phyloP scores from a whole-genome alignment of 2,329 filamentous ascomycete species.

The Neocucurbitaria cava region DNA sequence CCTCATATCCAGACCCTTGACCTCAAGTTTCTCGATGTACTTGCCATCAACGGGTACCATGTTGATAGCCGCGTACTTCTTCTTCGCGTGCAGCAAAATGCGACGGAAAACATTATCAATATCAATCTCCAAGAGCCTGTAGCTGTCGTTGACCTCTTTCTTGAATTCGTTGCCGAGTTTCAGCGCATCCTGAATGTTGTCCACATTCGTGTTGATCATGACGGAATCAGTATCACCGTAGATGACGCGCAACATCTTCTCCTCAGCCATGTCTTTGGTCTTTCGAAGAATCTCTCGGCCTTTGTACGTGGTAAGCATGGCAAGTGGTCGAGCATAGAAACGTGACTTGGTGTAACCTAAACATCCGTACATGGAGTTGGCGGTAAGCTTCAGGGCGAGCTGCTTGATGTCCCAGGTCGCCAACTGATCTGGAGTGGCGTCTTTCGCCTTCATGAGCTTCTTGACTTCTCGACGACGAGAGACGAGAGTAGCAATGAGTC shows the following conservation, averaged over 20 bases:
- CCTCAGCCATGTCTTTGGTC: slow-evolving; percentile 95
- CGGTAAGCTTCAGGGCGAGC: slow-evolving; percentile 92
- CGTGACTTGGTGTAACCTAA: slow-evolving; percentile 95
- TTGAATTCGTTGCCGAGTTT: slow-evolving; percentile 96
- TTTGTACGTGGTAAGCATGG: slow-evolving; percentile 95
- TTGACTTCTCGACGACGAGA: slow-evolving; percentile 90
- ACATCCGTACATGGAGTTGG: slow-evolving; percentile 99
- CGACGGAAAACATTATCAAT: slow-evolving; percentile 97
- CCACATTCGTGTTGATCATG: slow-evolving; percentile 99
- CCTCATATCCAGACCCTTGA: slow-evolving; percentile 98
- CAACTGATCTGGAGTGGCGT: slow-evolving; percentile 82
- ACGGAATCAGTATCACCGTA: slow-evolving; percentile 99
- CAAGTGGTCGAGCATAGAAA: slow-evolving; percentile 94
- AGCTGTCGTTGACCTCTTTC: slow-evolving; percentile 89
- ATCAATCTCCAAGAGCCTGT: slow-evolving; percentile 92
- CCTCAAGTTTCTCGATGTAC: slow-evolving; percentile 91
- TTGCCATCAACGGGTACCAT: slow-evolving; percentile 88
- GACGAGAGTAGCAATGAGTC: slow-evolving; percentile 90
- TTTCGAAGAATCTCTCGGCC: slow-evolving; percentile 96
- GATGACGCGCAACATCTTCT: slow-evolving; percentile 89
- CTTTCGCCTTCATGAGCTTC: slow-evolving; percentile 93
- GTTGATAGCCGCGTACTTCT: slow-evolving; percentile 98
- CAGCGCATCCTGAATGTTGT: slow-evolving; percentile 88
- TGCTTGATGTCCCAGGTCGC: slow-evolving; percentile 99
- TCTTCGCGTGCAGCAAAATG: slow-evolving; percentile 94